Evolutionary conservation across 129 eudicot species (phyloP).

Genomic region (Chrysanthemum makinoi): DNA sequence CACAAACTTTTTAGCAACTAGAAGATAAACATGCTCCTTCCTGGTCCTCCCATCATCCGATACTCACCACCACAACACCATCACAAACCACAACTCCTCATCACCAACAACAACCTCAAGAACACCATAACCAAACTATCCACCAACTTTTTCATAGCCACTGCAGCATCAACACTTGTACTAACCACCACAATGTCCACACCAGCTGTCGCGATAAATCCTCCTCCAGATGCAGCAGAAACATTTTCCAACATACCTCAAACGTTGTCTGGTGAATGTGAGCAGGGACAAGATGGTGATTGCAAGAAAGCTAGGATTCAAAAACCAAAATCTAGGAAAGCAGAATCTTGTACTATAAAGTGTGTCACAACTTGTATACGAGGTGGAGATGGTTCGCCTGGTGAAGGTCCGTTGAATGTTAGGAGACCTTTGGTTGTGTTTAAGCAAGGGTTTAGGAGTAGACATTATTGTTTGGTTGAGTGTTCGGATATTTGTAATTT

Average conservation of each 20-base stretch:
- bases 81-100: neutral
- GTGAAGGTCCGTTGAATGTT: slow-evolving; percentile 87
- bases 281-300: slow-evolving; percentile 37
- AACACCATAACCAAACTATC: slow-evolving; percentile 2
- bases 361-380: slow-evolving; percentile 80
- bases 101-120: slow-evolving; percentile 21
- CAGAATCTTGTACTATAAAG: slow-evolving; percentile 76
- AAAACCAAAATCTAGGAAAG: slow-evolving; percentile 78
- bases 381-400: slow-evolving; percentile 88
- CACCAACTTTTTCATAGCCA: slow-evolving; percentile 11
- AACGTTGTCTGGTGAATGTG: slow-evolving; percentile 60
- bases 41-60: slow-evolving; percentile 16
- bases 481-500: slow-evolving; percentile 93
- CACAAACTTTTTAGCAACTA: slow-evolving; percentile 15
- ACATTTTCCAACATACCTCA: slow-evolving; percentile 79
- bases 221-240: slow-evolving; percentile 51
- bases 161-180: slow-evolving; percentile 39
- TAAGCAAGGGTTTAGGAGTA: slow-evolving; percentile 84
- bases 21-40: slow-evolving; percentile 29
- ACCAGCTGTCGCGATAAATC: slow-evolving; percentile 36
- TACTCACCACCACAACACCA: no score
- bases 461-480: slow-evolving; percentile 86
- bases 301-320: slow-evolving; percentile 74
- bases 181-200: slow-evolving; percentile 33
- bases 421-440: slow-evolving; percentile 84